Base-by-base conservation (phyloP, 176 grass and related monocot genomes). In the Hordeum marinum region DNA sequence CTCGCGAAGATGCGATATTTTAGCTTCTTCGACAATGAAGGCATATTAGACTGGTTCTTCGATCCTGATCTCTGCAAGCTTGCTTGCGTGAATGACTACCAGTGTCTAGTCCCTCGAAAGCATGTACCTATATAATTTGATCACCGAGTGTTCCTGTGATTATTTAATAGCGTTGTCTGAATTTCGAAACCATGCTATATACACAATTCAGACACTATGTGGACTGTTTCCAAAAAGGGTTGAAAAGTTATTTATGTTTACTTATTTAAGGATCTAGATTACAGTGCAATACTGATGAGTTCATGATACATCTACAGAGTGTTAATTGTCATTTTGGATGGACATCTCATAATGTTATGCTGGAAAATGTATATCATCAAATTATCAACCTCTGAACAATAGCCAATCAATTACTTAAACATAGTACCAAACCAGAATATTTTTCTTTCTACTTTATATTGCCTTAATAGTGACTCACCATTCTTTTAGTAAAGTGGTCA, bases 71-170 rank as follows among this genome's bases (percentile, higher is more conserved):
- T 64, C n/a, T n/a, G n/a, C n/a, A n/a, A n/a, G 8, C 20, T 17
- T 84, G 82, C 71, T 75, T 21, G 27, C 29, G 42, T 84, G 58
- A 21, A 52, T 76, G 82, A 84, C 82, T 84, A 84, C 41, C 71
- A 84, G 21, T 42, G 70, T 17, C 82, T 84, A 65, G 82, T 84
- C 25, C 82, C 61, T 23, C 41, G 21, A 7, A 7, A 55, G 20
- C 52, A 55, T 55, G 52, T 55, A 55, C 52, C 18, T 55, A 55
- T 55, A 55, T 55, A 55, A 55, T 55, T 82, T 29, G 45, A n/a
- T n/a, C 10, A 20, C 12, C n/a, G n/a, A 21, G 18, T 76, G 64
- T n/a, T 4, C 21, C 14, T 66, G 31, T 48, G 25, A 84, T 66
- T 50, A 45, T n/a, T 63, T 34, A 65, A 24, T 68, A 27, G 1